phyloP scores from a whole-genome alignment of 345 rosid genomes.

The Eucalyptus erythrocorys region DNA sequence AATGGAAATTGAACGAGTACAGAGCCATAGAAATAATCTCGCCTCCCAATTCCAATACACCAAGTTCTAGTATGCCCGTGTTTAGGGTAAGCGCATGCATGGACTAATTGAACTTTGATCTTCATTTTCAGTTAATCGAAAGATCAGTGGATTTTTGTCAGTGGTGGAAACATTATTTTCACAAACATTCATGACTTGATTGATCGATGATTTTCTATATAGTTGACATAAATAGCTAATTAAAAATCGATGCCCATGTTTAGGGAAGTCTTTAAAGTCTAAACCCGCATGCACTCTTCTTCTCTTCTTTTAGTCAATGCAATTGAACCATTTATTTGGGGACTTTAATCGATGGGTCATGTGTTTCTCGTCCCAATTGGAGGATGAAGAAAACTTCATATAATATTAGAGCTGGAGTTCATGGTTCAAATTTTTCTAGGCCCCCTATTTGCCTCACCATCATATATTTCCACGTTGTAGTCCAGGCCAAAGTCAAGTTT shows the following conservation, averaged over 20 bases:
- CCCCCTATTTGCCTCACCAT: background rate
- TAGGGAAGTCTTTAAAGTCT: background rate
- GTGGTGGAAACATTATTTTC: background rate
- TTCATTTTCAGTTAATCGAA: background rate
- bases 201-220: background rate
- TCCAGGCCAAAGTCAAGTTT: background rate
- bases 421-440: too few relatives aligned
- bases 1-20: conserved; percentile 25
- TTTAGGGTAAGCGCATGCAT: background rate
- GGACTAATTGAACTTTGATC: background rate
- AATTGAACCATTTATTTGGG: background rate
- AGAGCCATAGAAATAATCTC: conserved; percentile 39
- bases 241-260: background rate
- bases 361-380: background rate
- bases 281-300: background rate
- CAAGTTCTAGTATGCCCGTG: background rate
- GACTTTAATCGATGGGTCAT: background rate
- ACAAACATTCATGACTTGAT: background rate
- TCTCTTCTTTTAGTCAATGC: background rate
- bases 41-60: background rate
- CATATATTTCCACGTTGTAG: background rate
- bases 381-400: background rate
- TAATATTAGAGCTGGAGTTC: too few relatives aligned
- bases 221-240: background rate
- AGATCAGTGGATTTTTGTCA: background rate